Base-by-base conservation (phyloP, 2,329 filamentous ascomycete genomes). In the Drechslera avenae region DNA sequence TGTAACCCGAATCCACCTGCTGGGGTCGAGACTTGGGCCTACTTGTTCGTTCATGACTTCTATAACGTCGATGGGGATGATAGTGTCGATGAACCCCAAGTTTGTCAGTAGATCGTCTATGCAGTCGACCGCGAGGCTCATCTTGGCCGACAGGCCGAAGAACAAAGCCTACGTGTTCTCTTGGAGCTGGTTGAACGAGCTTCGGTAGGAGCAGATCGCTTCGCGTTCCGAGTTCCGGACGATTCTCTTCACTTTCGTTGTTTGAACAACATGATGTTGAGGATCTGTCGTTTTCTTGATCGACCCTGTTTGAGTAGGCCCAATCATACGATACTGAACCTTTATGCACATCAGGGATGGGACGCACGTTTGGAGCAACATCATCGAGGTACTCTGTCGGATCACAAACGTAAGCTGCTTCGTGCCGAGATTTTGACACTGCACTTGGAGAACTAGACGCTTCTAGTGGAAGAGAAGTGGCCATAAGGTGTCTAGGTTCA, bases 121-220 rank as follows among this genome's bases (percentile, higher is more conserved):
- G 57, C 17, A 62, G 54, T 32, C 63, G 62, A 28, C 67, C 65
- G 13, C 63, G 63, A 39, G 66, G 65, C n/a, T 62, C 45, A 3
- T 64, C 60, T 39, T 63, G 52, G 26, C 46, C 43, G n/a, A 57
- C 50, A 3, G 68, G 64, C 7, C 68, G 67, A 31, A 68, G 51
- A 13, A 71, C 63, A 33, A 63, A 57, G 23, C 69, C 64, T n/a
- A 71, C 51, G 41, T 71, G 67, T 14, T 69, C 67, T 43, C 63
- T 61, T 13, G 60, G 21, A 17, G 62, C 45, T 18, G 52, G 42
- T 45, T 66, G 65, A 2, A 48, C 43, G 12, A 59, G 60, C 18
- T 59, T 43, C 2, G 59, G 62, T 23, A 68, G 62, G 3, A 69
- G 42, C 19, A 62, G 43, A n/a, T 63, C 55, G 44, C 56, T 66